Percentiles rank a stretch among this genome's conserved stretches.
These are phyloP conservation scores for Colletotrichum cereale DNA, from an alignment of 2,329 filamentous ascomycete genomes.

Conservation along the genomic window DNA sequence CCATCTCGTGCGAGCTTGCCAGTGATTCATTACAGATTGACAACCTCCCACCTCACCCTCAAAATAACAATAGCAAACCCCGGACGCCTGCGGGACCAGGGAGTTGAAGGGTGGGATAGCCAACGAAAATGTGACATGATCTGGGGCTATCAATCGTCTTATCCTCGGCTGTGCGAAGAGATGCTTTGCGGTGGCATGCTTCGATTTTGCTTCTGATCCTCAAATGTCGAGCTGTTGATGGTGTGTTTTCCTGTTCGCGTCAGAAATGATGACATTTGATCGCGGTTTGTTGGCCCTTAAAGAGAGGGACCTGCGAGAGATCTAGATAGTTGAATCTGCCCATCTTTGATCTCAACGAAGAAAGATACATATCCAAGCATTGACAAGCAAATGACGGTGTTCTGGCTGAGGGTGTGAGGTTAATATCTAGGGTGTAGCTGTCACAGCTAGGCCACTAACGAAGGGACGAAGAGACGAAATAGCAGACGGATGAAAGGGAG, in stretches of 20 bases:
- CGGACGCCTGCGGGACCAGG: conserved; percentile 23
- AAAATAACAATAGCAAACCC: conserved; percentile 13
- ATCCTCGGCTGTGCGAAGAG: conserved; percentile 39
- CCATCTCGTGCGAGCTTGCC: conserved; percentile 33
- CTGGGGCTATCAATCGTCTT: conserved; percentile 31
- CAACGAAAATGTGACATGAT: conserved; percentile 38
- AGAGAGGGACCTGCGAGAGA: background rate
- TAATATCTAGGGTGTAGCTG: conserved; percentile 9
- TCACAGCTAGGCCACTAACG: conserved; percentile 16
- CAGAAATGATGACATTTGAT: conserved; percentile 19
- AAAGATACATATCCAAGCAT: conserved; percentile 7
- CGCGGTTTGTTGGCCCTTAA: conserved; percentile 28
- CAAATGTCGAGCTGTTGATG: conserved; percentile 18
- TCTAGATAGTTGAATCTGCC: conserved; percentile 14
- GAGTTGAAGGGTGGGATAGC: background rate
- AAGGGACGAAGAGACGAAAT: conserved; percentile 13
- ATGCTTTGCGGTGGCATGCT: conserved; percentile 2
- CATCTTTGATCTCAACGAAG: conserved; percentile 31
- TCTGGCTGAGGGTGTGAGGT: conserved; percentile 27
- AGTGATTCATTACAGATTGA: conserved; percentile 38
- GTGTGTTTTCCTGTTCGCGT: conserved; percentile 21
- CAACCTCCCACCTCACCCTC: conserved; percentile 29
- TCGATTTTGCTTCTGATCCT: conserved; percentile 37
- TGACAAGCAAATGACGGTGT: background rate
- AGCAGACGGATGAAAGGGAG: conserved; percentile 8